Evolutionary conservation across 2,329 filamentous ascomycete genomes (phyloP).

Genomic region (Diaporthe vaccinii): DNA sequence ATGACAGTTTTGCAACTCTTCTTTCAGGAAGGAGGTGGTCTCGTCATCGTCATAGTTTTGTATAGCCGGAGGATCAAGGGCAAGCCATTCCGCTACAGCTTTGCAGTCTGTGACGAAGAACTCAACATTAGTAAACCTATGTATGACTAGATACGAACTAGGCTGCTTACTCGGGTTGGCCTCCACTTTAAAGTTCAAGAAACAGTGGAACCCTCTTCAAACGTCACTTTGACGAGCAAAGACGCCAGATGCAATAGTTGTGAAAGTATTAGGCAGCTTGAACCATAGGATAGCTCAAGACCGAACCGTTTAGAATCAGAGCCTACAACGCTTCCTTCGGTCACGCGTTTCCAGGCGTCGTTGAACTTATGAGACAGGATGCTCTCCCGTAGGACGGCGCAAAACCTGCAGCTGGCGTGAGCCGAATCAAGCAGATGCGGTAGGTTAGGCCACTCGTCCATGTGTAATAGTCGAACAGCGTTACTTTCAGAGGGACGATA

Average conservation of each 20-base stretch:
- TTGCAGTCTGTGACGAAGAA: background rate
- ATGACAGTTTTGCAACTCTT: rapidly evolving
- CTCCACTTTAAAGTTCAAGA: background rate
- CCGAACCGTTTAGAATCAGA: rapidly evolving
- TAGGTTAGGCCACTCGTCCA: background rate
- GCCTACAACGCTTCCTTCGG: rapidly evolving
- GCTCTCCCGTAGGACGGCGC: background rate
- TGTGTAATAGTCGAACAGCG: too few relatives aligned
- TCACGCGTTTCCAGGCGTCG: background rate
- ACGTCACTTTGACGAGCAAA: background rate
- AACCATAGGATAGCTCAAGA: background rate
- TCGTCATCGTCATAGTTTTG: background rate
- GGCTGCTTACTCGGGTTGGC: background rate
- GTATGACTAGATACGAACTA: rapidly evolving
- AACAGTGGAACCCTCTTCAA: rapidly evolving
- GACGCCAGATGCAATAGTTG: too few relatives aligned
- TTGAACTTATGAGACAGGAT: background rate
- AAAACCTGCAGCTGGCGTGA: background rate
- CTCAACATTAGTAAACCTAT: too few relatives aligned
- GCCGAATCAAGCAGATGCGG: background rate
- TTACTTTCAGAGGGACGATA: too few relatives aligned
- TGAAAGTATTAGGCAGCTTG: too few relatives aligned
- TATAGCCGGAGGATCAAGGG: background rate
- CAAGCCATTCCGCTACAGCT: background rate
- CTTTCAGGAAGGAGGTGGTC: background rate